Evolutionary conservation across 306 rosid genomes (phyloP).

Genomic region (Rosa lucieae): DNA sequence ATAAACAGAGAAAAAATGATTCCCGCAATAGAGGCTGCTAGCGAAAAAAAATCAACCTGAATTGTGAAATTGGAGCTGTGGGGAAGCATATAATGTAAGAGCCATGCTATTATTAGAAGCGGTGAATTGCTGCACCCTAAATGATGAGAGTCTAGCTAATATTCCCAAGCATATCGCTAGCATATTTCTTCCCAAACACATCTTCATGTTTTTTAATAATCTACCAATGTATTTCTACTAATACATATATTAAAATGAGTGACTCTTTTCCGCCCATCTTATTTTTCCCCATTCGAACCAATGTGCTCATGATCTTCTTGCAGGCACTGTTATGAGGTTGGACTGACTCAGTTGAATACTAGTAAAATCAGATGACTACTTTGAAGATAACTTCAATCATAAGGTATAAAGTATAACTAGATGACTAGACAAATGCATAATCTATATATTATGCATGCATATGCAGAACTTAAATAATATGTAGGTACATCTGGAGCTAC

Average conservation of each 20-base stretch:
- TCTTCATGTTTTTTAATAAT: no score
- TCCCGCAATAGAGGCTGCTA: no score
- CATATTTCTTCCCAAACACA: no score
- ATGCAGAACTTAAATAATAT: constrained; percentile 9
- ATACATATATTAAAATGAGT: no score
- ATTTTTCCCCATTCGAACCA: not conserved
- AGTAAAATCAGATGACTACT: not conserved
- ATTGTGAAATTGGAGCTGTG: no score
- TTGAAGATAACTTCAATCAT: not conserved
- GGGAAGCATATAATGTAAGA: no score
- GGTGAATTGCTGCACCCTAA: not conserved
- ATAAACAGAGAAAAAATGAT: no score
- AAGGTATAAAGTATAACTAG: not conserved
- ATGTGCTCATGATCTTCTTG: constrained; percentile 5
- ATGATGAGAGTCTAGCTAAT: not conserved
- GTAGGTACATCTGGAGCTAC: constrained; percentile 33
- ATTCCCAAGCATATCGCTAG: no score
- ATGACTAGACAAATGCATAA: constrained; percentile 1
- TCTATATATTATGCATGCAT: not conserved
- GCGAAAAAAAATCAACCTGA: no score
- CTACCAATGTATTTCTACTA: no score
- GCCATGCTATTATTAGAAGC: no score
- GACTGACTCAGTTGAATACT: not conserved
- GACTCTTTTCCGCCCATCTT: no score
- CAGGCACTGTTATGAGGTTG: not conserved